Conservation (phyloP, 2,329 filamentous ascomycete genomes). For the Stagonosporopsis cucurbitacearum region DNA sequence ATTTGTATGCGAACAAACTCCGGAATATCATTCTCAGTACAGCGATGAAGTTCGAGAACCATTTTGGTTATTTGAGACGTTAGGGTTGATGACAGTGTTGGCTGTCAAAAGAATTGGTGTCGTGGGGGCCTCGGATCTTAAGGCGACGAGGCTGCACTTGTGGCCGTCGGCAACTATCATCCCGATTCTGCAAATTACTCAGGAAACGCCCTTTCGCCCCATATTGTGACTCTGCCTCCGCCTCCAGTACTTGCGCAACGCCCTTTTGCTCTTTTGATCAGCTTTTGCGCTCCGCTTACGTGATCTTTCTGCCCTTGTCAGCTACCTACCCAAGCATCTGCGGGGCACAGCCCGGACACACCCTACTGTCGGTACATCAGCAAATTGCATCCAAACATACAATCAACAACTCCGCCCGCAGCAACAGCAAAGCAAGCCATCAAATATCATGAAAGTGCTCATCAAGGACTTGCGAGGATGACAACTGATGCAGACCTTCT, state of each 20-base stretch:
- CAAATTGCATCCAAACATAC: not conserved
- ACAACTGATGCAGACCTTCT: not conserved
- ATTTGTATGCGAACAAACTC: constrained; percentile 37
- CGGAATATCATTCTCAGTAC: constrained; percentile 37
- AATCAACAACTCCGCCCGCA: not conserved
- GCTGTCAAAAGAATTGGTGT: not conserved
- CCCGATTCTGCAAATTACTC: not conserved
- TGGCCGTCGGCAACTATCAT: not conserved
- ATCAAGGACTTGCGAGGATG: not conserved
- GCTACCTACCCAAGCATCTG: not conserved
- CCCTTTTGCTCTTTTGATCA: not conserved
- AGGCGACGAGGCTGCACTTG: constrained; percentile 4
- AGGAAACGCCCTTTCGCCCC: constrained; percentile 11
- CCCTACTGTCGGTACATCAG: too few species aligned
- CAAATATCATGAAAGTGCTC: not conserved
- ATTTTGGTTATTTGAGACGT: constrained; percentile 21
- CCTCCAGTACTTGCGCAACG: not conserved
- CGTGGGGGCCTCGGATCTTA: constrained; percentile 1
- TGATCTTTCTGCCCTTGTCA: not conserved
- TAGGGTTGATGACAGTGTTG: not conserved
- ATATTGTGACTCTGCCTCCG: constrained; percentile 1
- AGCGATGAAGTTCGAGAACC: constrained; percentile 44
- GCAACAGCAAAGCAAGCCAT: not conserved
- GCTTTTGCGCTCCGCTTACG: too few species aligned
- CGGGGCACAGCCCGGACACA: constrained; percentile 1